phyloP scores from a whole-genome alignment of 345 rosid species.

The Raphanus sativus region DNA sequence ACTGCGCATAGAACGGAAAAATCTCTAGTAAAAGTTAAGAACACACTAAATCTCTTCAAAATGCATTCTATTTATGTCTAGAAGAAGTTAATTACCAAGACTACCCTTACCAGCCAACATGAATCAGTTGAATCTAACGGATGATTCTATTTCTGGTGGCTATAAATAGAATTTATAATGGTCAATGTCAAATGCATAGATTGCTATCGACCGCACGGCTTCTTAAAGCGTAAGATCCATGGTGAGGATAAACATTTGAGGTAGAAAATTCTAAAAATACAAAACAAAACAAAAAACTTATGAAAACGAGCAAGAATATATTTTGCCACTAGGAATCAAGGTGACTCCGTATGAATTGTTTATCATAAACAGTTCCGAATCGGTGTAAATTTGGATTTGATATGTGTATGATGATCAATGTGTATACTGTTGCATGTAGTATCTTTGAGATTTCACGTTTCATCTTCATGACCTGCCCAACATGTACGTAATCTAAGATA shows the following conservation, averaged over 20 bases:
- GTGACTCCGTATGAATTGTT: background rate
- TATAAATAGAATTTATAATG: background rate
- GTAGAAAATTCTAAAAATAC: background rate
- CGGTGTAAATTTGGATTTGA: background rate
- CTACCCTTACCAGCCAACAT: background rate
- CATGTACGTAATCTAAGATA: background rate
- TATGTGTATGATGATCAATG: background rate
- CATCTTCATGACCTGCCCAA: background rate
- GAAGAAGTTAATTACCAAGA: background rate
- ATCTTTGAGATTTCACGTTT: background rate
- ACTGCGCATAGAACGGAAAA: background rate
- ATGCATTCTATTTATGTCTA: background rate
- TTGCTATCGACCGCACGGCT: background rate
- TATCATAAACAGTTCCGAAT: background rate
- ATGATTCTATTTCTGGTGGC: background rate
- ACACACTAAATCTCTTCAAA: background rate
- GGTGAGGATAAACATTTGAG: background rate
- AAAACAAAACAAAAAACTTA: background rate
- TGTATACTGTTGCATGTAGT: background rate
- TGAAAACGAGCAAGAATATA: background rate
- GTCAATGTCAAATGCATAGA: background rate
- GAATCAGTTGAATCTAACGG: background rate
- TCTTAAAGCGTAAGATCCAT: background rate
- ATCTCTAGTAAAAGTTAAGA: background rate
- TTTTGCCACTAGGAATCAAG: background rate